phyloP scores from a whole-genome alignment of 495 filamentous ascomycete species.

The Letharia lupina region DNA sequence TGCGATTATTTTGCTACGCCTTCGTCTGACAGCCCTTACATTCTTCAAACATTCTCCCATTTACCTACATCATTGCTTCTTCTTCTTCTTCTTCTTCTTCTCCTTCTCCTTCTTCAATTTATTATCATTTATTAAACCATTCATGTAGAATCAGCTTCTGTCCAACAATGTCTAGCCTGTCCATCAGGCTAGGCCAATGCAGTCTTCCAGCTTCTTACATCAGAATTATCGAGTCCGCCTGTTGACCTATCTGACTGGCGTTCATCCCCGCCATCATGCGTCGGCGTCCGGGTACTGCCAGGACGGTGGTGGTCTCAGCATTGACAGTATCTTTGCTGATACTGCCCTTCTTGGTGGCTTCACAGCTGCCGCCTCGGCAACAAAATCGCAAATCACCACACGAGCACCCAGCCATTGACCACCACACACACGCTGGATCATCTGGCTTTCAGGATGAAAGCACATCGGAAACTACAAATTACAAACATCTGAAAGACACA shows the following conservation, averaged over 20 bases:
- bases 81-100: no score
- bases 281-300: conserved; percentile 31
- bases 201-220: not conserved
- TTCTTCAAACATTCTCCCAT: not conserved
- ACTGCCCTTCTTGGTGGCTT: conserved; percentile 41
- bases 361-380: conserved; percentile 52
- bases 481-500: conserved; percentile 36
- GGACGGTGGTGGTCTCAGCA: conserved; percentile 35
- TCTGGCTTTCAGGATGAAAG: conserved; percentile 23
- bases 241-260: not conserved
- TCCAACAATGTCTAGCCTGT: not conserved
- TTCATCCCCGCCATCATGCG: conserved; percentile 23
- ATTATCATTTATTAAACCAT: no score
- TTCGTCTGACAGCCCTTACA: not conserved
- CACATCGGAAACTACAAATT: conserved; percentile 23
- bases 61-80: not conserved
- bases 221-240: conserved; percentile 8
- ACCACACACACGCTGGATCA: conserved; percentile 22
- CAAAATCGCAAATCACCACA: conserved; percentile 29
- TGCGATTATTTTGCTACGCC: not conserved
- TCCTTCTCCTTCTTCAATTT: no score
- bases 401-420: conserved; percentile 29
- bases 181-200: not conserved
- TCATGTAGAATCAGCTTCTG: not conserved
- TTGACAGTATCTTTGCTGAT: conserved; percentile 44